phyloP scores from a whole-genome alignment of 305 asterid species.

The Solanum aculeatissimum region DNA sequence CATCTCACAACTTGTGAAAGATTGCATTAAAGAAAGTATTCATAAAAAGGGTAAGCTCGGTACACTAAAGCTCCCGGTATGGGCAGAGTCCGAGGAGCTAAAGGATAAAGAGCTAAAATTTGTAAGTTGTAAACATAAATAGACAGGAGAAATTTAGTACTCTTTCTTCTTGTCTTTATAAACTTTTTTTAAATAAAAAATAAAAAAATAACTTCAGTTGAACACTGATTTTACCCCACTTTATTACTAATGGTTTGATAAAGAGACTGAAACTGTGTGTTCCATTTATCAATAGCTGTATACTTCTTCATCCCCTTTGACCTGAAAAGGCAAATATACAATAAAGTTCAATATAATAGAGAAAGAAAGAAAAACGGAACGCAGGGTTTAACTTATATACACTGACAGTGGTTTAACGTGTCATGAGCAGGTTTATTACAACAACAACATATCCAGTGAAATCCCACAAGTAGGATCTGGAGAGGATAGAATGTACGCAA shows the following conservation, averaged over 20 bases:
- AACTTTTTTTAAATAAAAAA: background rate
- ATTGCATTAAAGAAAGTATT: background rate
- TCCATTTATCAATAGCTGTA: conserved; percentile 85
- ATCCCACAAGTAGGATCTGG: no score
- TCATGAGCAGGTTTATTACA: background rate
- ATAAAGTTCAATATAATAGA: background rate
- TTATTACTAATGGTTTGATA: conserved; percentile 67
- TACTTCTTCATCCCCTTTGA: conserved; percentile 90
- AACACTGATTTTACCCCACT: conserved; percentile 18
- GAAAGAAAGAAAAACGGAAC: background rate
- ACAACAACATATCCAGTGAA: no score
- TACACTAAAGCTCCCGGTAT: no score
- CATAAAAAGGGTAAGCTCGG: background rate
- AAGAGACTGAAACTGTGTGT: conserved; percentile 70
- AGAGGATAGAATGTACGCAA: no score
- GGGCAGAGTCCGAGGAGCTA: no score
- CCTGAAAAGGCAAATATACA: conserved; percentile 19
- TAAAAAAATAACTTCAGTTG: background rate
- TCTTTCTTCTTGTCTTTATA: background rate
- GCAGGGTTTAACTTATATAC: background rate
- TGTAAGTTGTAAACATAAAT: background rate
- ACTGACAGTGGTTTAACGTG: background rate
- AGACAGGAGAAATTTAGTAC: background rate
- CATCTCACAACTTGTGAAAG: background rate
- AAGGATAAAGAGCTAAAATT: background rate